phyloP scores from a whole-genome alignment of 805 yeast genomes.

The Sugiyamaella americana region DNA sequence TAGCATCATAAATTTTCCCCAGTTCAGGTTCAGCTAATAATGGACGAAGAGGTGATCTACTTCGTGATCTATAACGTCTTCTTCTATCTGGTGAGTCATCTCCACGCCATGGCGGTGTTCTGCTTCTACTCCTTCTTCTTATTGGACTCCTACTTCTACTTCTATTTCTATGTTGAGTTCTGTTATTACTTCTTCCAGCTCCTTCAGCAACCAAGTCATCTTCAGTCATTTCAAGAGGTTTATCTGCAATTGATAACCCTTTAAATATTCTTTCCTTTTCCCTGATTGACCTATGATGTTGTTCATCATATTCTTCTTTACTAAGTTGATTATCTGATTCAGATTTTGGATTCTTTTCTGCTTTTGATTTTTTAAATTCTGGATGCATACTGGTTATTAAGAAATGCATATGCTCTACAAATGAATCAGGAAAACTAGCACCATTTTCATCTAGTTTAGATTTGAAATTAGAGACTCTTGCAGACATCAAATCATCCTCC shows the following conservation, averaged over 20 bases:
- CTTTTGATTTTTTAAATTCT: slow-evolving; percentile 16
- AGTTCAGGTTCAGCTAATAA: slow-evolving; percentile 33
- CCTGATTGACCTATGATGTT: background rate
- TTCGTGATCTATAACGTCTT: background rate
- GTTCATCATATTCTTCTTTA: background rate
- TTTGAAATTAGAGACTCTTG: slow-evolving; percentile 31
- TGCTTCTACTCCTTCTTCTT: background rate
- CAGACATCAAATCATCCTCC: background rate
- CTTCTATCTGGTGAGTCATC: background rate
- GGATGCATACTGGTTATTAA: slow-evolving; percentile 31
- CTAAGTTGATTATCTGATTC: background rate
- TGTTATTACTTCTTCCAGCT: slow-evolving; percentile 15
- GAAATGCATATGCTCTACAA: slow-evolving; percentile 27
- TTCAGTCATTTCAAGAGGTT: background rate
- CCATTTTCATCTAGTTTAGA: slow-evolving; percentile 38
- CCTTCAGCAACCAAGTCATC: too few relatives aligned
- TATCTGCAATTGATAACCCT: slow-evolving; percentile 24
- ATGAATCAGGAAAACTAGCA: slow-evolving; percentile 35
- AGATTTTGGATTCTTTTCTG: slow-evolving; percentile 2
- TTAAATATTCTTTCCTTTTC: slow-evolving; percentile 6
- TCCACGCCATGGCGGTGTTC: background rate
- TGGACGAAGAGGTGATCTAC: slow-evolving; percentile 13
- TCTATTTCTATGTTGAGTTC: slow-evolving; percentile 10
- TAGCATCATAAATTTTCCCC: slow-evolving; percentile 54
- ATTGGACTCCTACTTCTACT: background rate